phyloP scores from a whole-genome alignment of 805 yeast genomes.

The Yarrowia phangngaensis region DNA sequence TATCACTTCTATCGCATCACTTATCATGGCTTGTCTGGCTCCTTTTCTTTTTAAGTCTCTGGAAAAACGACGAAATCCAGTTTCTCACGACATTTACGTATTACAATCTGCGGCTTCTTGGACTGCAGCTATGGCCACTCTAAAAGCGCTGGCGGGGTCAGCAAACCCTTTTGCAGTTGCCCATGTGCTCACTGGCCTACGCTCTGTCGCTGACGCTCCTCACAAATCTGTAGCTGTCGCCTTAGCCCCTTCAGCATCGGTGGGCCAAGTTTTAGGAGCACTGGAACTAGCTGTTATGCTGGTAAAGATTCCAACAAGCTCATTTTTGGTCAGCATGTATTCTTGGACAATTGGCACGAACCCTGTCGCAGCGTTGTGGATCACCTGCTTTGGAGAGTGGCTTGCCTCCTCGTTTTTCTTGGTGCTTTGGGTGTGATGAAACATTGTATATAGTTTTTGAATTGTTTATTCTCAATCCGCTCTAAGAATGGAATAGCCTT shows the following conservation, averaged over 20 bases:
- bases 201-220: slow-evolving; percentile 8
- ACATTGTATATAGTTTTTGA: neutral
- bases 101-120: slow-evolving; percentile 1
- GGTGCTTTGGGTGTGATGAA: neutral
- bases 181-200: slow-evolving; percentile 6
- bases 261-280: slow-evolving; percentile 18
- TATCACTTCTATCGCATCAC: neutral
- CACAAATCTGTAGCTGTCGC: slow-evolving; percentile 17
- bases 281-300: slow-evolving; percentile 12
- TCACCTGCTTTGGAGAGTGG: slow-evolving; percentile 21
- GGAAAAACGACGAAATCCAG: slow-evolving; percentile 13
- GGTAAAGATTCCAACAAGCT: slow-evolving; percentile 13
- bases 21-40: neutral
- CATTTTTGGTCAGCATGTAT: neutral
- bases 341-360: slow-evolving; percentile 6
- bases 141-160: slow-evolving; percentile 7
- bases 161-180: slow-evolving; percentile 4
- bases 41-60: neutral
- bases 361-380: slow-evolving; percentile 1
- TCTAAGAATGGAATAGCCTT: no score
- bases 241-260: slow-evolving; percentile 11
- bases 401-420: neutral
- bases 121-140: slow-evolving; percentile 3
- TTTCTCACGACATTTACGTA: slow-evolving; percentile 10
- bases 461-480: neutral